phyloP scores from a whole-genome alignment of 208 protist species.

The Naegleria lovaniensis region DNA sequence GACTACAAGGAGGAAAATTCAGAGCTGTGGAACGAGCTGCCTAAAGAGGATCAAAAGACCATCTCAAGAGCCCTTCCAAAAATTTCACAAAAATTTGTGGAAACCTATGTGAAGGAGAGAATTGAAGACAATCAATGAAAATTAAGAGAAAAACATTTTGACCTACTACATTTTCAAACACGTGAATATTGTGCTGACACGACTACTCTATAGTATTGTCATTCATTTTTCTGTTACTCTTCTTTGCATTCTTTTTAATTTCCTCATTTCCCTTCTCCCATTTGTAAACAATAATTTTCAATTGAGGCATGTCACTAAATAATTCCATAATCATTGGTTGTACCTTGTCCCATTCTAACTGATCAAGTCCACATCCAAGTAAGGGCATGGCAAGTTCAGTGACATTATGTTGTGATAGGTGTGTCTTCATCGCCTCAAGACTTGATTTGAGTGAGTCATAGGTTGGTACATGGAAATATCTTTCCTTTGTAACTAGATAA shows the following conservation, averaged over 20 bases:
- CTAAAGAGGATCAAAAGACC: not conserved
- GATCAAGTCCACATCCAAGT: constrained; percentile 45
- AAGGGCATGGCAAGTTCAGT: constrained; percentile 38
- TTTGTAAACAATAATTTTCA: constrained; percentile 41
- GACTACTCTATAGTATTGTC: not conserved
- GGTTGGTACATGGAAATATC: constrained; percentile 44
- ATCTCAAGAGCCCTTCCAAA: not conserved
- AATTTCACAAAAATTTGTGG: not conserved
- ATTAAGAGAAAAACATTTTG: not conserved
- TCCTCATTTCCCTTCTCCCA: not conserved
- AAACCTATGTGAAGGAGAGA: not conserved
- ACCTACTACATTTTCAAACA: no score
- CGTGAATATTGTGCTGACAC: not conserved
- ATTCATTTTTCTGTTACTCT: not conserved
- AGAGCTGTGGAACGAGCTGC: not conserved
- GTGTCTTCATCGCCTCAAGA: constrained; percentile 33
- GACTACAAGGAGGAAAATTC: not conserved
- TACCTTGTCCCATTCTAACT: constrained; percentile 39
- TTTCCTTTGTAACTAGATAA: constrained; percentile 44
- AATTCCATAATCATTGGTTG: constrained; percentile 27
- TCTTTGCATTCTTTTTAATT: not conserved
- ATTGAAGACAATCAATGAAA: not conserved
- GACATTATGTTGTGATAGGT: constrained; percentile 34
- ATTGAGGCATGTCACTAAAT: constrained; percentile 20
- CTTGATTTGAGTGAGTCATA: constrained; percentile 34